Evolutionary conservation across 116 monocot species (phyloP).

Genomic region (Phalaenopsis hybrid): DNA sequence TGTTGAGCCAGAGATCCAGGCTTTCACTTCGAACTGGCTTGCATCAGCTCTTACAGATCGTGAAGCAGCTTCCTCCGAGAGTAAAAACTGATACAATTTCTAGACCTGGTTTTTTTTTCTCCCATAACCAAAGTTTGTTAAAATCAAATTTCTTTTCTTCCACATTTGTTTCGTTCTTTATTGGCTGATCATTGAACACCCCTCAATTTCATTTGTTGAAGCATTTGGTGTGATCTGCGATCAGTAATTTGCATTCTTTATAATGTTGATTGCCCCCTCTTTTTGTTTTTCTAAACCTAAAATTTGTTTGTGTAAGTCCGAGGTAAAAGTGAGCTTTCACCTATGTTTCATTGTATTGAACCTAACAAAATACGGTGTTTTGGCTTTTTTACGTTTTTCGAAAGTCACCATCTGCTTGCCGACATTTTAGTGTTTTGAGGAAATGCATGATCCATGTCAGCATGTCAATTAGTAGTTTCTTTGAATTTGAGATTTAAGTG

Average conservation of each 20-base stretch:
- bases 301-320: not conserved
- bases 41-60: slow-evolving; percentile 12
- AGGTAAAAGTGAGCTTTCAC: too few species aligned
- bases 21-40: slow-evolving; percentile 36
- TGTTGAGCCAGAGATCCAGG: slow-evolving; percentile 17
- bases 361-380: too few species aligned
- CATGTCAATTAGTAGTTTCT: too few species aligned
- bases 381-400: too few species aligned
- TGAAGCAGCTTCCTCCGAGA: slow-evolving; percentile 10
- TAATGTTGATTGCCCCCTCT: not conserved
- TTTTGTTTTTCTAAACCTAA: not conserved
- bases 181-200: not conserved
- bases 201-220: not conserved
- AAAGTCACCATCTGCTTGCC: too few species aligned
- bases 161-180: not conserved
- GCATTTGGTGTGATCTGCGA: not conserved
- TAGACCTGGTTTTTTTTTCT: not conserved
- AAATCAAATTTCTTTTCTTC: not conserved
- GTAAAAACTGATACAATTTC: not conserved
- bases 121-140: slow-evolving; percentile 1
- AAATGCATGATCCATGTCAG: too few species aligned
- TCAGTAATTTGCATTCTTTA: not conserved
- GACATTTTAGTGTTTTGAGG: too few species aligned
- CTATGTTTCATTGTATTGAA: too few species aligned
- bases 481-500: too few species aligned